phyloP scores from a whole-genome alignment of 768 basidiomycete genomes.

The Mrakia blollopis region DNA sequence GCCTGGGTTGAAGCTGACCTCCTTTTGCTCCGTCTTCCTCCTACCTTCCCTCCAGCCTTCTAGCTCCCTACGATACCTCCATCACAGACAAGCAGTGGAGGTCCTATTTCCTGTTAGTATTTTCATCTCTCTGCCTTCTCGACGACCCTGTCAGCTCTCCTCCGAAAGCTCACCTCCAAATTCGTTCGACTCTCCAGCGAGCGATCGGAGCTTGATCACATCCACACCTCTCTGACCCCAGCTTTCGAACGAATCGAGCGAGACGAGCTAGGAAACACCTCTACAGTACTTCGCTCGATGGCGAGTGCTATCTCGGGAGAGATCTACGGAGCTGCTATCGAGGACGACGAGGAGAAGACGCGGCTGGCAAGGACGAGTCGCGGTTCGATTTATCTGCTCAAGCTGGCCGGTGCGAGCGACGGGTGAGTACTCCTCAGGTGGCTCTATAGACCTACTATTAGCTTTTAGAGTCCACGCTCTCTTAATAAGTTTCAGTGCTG shows the following conservation, averaged over 20 bases:
- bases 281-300: neutral
- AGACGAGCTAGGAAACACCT: slow-evolving; percentile 4
- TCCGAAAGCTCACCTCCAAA: neutral
- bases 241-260: neutral
- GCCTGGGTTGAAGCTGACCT: neutral
- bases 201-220: neutral
- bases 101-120: neutral
- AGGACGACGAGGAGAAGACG: slow-evolving; percentile 1
- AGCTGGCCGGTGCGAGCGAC: neutral
- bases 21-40: too few relatives aligned
- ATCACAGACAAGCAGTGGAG: slow-evolving; percentile 10
- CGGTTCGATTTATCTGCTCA: neutral
- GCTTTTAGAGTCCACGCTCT: neutral
- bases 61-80: neutral
- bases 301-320: neutral
- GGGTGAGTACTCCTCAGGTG: neutral
- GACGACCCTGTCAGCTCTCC: too few relatives aligned
- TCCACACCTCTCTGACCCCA: neutral
- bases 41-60: neutral
- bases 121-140: neutral
- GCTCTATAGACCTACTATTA: too few relatives aligned
- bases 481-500: neutral
- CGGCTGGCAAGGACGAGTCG: neutral
- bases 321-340: neutral
- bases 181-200: neutral